Evolutionary conservation across 441 rosid species (phyloP), one percentile per base, ranked within the genome.

Genomic region (Arabidopsis hybrid): DNA sequence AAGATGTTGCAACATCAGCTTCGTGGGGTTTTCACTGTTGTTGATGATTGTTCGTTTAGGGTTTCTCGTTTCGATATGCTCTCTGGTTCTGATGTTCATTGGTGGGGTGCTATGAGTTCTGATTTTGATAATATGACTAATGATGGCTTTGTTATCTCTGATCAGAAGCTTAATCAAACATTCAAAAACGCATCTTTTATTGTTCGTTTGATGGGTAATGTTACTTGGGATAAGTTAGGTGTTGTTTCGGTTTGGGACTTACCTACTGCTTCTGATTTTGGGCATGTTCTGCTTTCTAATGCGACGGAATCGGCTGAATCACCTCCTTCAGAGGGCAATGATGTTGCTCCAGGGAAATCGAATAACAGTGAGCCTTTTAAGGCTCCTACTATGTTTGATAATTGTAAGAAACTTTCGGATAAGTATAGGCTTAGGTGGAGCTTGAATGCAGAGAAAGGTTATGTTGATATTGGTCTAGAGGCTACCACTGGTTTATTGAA

Each of bases 1-100:
- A 77, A 66, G 64, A 91, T 95, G 99, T 83, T 86, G 35, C 99
- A 89, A 40, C 97, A 92, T 82, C 99, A 95, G 79, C 80, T 91
- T 21, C 88, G 99, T 26, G 97, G 99, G 31, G 60, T 71, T 26
- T 35, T 92, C 72, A 82, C 86, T 62, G 75, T 92, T 21, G 42
- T 92, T 78, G 96, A 95, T 65, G 92, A 87, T 76, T 95, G 99
- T 79, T 86, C 97, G 2, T 95, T 95, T 75, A 70, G 73, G 82
- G 88, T 95, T 73, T 84, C 96, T 42, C 78, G 84, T 68, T 95
- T 95, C 69, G 93, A 95, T 67, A 91, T 95, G 97, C 78, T 92
- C 7, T 60, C 93, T 38, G 97, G 96, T 7, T 78, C 87, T 29
- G 89, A 88, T 60, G 95, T 92, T 60, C 89, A 75, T 70, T 95